phyloP scores from a whole-genome alignment of 2,329 filamentous ascomycete genomes.

The Phialophora expanda region DNA sequence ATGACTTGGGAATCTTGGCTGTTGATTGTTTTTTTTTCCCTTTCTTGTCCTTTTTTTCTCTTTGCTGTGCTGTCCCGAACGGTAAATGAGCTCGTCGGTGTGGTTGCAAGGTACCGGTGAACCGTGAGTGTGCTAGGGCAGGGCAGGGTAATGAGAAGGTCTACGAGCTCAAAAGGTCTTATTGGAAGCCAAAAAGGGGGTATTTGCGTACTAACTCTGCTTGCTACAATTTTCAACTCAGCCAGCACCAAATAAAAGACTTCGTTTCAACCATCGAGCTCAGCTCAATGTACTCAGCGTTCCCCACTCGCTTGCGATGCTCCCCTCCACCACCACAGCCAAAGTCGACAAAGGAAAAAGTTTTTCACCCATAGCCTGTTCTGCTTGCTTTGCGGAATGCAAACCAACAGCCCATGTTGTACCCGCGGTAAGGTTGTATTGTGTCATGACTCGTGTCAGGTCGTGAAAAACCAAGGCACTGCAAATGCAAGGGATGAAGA shows the following conservation, averaged over 20 bases:
- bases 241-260: slow-evolving; percentile 17
- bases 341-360: slow-evolving; percentile 19
- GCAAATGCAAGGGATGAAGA: slow-evolving; percentile 27
- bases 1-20: slow-evolving; percentile 35
- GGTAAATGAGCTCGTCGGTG: not conserved
- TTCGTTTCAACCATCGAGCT: slow-evolving; percentile 10
- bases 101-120: not conserved
- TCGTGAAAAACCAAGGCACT: slow-evolving; percentile 23
- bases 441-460: slow-evolving; percentile 31
- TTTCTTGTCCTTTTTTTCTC: not conserved
- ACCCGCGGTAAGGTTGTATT: slow-evolving; percentile 14
- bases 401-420: slow-evolving; percentile 7
- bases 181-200: slow-evolving; percentile 36
- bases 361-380: not conserved
- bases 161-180: not conserved
- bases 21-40: slow-evolving; percentile 35
- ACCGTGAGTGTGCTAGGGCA: not conserved
- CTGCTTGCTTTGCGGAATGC: not conserved
- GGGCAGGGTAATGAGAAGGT: not conserved
- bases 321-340: not conserved
- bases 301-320: slow-evolving; percentile 3
- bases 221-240: slow-evolving; percentile 20
- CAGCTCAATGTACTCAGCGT: slow-evolving; percentile 13
- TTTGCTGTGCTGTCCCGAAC: not conserved
- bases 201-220: slow-evolving; percentile 22